A percentile compares a stretch with the other conserved stretches of the same genome.
Evolutionary conservation across 257 asterid species (phyloP).

Genomic region (Petunia secreta): DNA sequence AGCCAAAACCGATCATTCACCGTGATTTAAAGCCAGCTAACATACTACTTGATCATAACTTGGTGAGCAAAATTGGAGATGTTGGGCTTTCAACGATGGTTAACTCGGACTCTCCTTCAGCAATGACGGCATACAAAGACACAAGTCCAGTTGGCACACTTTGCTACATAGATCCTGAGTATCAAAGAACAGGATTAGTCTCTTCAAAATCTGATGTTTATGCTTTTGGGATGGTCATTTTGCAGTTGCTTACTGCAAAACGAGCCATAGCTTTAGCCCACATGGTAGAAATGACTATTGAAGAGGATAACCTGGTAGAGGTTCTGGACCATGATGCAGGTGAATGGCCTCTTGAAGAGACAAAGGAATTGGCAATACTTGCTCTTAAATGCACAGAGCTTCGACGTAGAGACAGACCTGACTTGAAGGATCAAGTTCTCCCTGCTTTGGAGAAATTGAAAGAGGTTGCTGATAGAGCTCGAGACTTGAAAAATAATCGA

Average conservation of each 20-base stretch:
- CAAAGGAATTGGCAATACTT: slow-evolving; percentile 54
- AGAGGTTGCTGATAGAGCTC: slow-evolving; percentile 52
- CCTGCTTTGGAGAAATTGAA: slow-evolving; percentile 68
- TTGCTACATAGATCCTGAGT: slow-evolving; percentile 92
- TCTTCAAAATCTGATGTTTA: slow-evolving; percentile 77
- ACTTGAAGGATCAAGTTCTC: slow-evolving; percentile 54
- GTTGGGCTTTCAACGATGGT: slow-evolving; percentile 79
- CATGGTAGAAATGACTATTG: slow-evolving; percentile 62
- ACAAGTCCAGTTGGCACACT: slow-evolving; percentile 68
- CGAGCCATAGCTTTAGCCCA: slow-evolving; percentile 66
- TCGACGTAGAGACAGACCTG: slow-evolving; percentile 74
- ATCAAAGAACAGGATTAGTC: slow-evolving; percentile 75
- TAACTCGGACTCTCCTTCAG: slow-evolving; percentile 43
- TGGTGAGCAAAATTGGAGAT: slow-evolving; percentile 87
- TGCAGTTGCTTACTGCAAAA: slow-evolving; percentile 80
- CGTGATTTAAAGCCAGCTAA: slow-evolving; percentile 95
- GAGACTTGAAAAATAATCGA: slow-evolving; percentile 29
- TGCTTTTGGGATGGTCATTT: slow-evolving; percentile 74
- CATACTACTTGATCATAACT: slow-evolving; percentile 77
- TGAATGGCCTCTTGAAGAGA: slow-evolving; percentile 72
- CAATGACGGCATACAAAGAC: slow-evolving; percentile 41
- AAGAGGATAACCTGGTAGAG: slow-evolving; percentile 38
- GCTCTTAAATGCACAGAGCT: slow-evolving; percentile 79
- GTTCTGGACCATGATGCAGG: slow-evolving; percentile 68
- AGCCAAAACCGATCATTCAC: slow-evolving; percentile 75